These are phyloP conservation scores for Pneumocystis sp. DNA, from an alignment of 1,139 yeast genomes.

Conservation along the genomic window DNA sequence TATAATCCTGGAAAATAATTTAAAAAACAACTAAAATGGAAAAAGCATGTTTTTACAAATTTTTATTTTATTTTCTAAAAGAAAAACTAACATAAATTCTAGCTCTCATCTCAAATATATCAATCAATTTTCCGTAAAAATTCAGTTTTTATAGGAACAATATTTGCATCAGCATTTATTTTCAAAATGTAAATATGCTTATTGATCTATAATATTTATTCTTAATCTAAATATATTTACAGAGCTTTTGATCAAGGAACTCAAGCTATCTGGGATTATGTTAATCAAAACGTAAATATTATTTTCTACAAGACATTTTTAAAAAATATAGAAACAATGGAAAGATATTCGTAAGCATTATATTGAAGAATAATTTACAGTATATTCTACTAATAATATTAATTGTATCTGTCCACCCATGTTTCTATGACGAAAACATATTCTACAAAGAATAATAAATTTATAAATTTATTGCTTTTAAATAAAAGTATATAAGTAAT, in stretches of 20 bases:
- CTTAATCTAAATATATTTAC: conserved; percentile 3
- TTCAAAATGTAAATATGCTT: conserved; percentile 47
- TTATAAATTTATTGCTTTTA: not conserved
- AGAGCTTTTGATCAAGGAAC: conserved; percentile 60
- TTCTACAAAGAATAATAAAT: not conserved
- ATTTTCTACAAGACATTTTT: not conserved
- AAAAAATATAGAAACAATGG: conserved; percentile 54
- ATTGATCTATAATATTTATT: not conserved
- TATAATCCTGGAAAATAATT: not conserved
- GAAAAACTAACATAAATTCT: not conserved
- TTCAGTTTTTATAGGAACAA: conserved; percentile 73
- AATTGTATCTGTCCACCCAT: not conserved
- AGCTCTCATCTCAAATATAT: conserved; percentile 38
- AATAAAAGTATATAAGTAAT: not conserved
- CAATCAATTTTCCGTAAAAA: conserved; percentile 80
- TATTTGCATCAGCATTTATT: conserved; percentile 74
- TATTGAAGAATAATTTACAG: conserved; percentile 15
- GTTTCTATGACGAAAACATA: not conserved
- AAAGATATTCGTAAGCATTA: conserved; percentile 66
- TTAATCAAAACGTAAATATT: conserved; percentile 50
- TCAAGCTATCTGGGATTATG: conserved; percentile 69
- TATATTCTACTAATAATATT: not conserved
- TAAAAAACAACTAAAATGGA: not conserved
- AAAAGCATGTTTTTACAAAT: not conserved
- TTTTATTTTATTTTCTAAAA: not conserved